phyloP scores from a whole-genome alignment of 306 rosid genomes.

The Gastrolobium villosum region DNA sequence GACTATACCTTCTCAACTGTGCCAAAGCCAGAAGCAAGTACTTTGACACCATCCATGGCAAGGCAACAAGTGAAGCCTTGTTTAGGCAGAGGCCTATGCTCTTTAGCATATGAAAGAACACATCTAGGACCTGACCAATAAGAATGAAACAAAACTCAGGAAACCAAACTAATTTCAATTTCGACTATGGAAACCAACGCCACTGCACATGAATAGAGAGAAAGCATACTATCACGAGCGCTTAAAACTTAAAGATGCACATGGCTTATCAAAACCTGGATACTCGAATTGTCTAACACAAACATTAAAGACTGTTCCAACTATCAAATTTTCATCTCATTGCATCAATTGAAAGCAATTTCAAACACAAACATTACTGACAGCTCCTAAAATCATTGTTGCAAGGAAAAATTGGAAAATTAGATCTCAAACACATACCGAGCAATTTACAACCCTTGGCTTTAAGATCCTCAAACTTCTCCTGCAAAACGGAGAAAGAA shows the following conservation, averaged over 20 bases:
- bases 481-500: slow-evolving; percentile 57
- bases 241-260: too few species aligned
- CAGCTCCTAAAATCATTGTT: not conserved
- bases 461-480: slow-evolving; percentile 80
- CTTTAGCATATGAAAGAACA: slow-evolving; percentile 81
- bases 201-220: too few species aligned
- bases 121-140: slow-evolving; percentile 84
- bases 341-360: slow-evolving; percentile 15
- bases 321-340: not conserved
- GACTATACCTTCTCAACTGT: slow-evolving; percentile 76
- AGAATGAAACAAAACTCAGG: slow-evolving; percentile 39
- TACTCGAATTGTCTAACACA: not conserved
- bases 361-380: not conserved
- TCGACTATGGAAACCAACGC: slow-evolving; percentile 30
- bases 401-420: not conserved
- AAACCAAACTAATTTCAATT: slow-evolving; percentile 10
- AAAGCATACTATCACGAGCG: not conserved
- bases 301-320: slow-evolving; percentile 22
- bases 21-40: slow-evolving; percentile 93
- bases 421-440: slow-evolving; percentile 54
- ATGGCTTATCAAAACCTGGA: slow-evolving; percentile 9
- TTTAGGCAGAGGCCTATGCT: slow-evolving; percentile 73
- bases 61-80: slow-evolving; percentile 90
- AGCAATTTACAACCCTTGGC: slow-evolving; percentile 85
- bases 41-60: slow-evolving; percentile 92